Evolutionary conservation across 345 rosid species (phyloP).

Genomic region (Sisymbrium irio): DNA sequence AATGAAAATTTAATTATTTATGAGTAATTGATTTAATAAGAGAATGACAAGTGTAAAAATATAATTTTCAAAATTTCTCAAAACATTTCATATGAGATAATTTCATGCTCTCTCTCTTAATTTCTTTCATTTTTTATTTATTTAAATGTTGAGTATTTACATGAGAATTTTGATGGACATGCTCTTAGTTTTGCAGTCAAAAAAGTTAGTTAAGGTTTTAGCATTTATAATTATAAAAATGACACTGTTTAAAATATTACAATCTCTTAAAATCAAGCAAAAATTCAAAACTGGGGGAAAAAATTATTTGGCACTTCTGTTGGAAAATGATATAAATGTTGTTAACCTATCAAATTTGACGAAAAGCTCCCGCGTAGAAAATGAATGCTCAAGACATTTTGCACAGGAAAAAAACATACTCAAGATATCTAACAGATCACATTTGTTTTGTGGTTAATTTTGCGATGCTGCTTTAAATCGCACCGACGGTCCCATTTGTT

Average conservation of each 20-base stretch:
- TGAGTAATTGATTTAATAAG: too few species aligned
- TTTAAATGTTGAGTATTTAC: too few species aligned
- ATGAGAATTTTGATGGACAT: too few species aligned
- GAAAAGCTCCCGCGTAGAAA: background rate
- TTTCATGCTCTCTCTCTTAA: too few species aligned
- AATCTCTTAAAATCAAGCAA: background rate
- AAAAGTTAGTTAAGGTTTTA: background rate
- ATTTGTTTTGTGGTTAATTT: slow-evolving; percentile 28
- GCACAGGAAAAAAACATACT: background rate
- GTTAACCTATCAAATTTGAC: background rate
- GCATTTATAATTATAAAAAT: background rate
- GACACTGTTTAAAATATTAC: background rate
- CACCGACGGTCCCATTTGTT: slow-evolving; percentile 31
- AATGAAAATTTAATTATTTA: too few species aligned
- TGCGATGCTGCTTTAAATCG: background rate
- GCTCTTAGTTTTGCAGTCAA: background rate
- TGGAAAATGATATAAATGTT: background rate
- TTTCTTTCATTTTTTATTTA: too few species aligned
- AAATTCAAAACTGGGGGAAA: too few species aligned
- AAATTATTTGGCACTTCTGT: too few species aligned
- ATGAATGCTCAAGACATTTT: background rate
- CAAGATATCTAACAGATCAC: slow-evolving; percentile 10
- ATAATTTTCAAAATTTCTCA: too few species aligned
- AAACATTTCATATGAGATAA: too few species aligned
- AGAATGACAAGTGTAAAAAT: too few species aligned